A percentile compares a stretch with the other conserved stretches of the same genome.
These are phyloP conservation scores for Euphorbia peplus DNA, from an alignment of 345 rosid genomes.

Conservation along the genomic window DNA sequence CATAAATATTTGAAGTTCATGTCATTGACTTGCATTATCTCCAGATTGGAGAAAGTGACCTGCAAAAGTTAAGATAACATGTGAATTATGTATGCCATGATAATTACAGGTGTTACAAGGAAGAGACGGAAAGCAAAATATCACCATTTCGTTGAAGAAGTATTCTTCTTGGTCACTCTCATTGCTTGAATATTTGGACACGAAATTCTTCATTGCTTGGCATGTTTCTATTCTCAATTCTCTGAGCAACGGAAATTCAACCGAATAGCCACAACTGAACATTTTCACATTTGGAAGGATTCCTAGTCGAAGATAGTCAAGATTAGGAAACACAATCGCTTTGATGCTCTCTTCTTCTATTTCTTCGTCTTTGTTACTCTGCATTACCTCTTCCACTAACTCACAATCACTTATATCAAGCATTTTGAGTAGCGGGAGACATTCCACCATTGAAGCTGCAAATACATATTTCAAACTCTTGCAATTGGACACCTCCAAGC, in stretches of 20 bases:
- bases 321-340: background rate
- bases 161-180: background rate
- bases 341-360: background rate
- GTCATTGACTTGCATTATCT: background rate
- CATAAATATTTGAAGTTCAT: conserved; percentile 8
- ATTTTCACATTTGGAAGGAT: background rate
- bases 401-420: background rate
- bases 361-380: background rate
- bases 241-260: background rate
- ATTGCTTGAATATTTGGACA: background rate
- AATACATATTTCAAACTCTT: background rate
- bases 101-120: too few species aligned
- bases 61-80: too few species aligned
- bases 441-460: background rate
- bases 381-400: background rate
- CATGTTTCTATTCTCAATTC: background rate
- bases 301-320: background rate
- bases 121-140: background rate
- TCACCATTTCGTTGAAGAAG: background rate
- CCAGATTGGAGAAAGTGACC: conserved; percentile 12
- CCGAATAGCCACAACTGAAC: background rate
- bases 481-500: background rate
- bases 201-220: background rate
- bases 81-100: too few species aligned
- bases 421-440: background rate